Percentiles rank a stretch among this genome's conserved stretches.
phyloP scores from a whole-genome alignment of 2,329 filamentous ascomycete genomes.

The Fusarium verticillioides region DNA sequence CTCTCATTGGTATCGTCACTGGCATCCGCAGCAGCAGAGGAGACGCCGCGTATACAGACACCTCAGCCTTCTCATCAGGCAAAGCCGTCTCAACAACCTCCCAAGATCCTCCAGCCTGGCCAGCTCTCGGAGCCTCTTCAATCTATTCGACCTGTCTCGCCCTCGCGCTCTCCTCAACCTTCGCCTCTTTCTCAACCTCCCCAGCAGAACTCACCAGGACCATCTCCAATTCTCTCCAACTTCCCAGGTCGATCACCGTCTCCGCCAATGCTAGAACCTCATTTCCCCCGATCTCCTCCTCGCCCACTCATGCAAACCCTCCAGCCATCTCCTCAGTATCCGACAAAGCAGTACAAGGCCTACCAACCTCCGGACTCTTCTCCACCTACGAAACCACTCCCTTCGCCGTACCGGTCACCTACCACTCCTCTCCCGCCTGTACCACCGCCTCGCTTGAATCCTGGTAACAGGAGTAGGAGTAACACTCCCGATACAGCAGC shows the following conservation, averaged over 20 bases:
- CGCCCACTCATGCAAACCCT: neutral
- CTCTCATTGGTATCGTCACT: slow-evolving; percentile 33
- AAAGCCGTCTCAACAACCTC: slow-evolving; percentile 17
- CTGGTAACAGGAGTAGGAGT: slow-evolving; percentile 20
- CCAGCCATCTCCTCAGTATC: slow-evolving; percentile 15
- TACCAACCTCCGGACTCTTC: slow-evolving; percentile 29
- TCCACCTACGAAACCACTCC: slow-evolving; percentile 26
- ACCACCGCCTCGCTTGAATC: slow-evolving; percentile 24
- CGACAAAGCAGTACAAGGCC: slow-evolving; percentile 27
- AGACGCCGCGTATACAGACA: slow-evolving; percentile 18
- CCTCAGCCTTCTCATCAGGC: slow-evolving; percentile 29
- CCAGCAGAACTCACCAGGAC: slow-evolving; percentile 27
- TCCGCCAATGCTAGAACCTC: neutral
- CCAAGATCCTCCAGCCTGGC: slow-evolving; percentile 31
- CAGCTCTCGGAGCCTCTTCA: slow-evolving; percentile 28
- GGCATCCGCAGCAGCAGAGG: slow-evolving; percentile 22
- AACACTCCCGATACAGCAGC: slow-evolving; percentile 4
- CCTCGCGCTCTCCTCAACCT: slow-evolving; percentile 29
- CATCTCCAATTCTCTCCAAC: slow-evolving; percentile 19
- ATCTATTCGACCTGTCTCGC: slow-evolving; percentile 18
- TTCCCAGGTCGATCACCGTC: slow-evolving; percentile 16
- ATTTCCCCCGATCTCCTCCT: slow-evolving; percentile 12
- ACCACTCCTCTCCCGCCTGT: slow-evolving; percentile 27
- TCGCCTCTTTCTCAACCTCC: slow-evolving; percentile 36
- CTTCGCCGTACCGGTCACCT: slow-evolving; percentile 23